Conservation (phyloP, 2,329 filamentous ascomycete species). For the Pleochaeta shiraiana region DNA sequence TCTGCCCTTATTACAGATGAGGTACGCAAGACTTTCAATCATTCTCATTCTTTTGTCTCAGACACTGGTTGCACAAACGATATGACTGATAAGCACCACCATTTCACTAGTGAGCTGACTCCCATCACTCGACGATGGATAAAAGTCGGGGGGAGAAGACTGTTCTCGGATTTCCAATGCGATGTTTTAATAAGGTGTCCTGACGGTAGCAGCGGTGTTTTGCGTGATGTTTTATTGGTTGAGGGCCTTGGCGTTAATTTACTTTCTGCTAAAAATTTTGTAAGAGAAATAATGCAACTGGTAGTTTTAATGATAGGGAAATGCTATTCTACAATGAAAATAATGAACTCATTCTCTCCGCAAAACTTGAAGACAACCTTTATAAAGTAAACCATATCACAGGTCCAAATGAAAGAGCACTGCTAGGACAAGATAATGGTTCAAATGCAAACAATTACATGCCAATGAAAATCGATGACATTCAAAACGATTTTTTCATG, state of each 20-base stretch:
- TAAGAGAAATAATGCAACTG: background rate
- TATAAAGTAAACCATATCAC: background rate
- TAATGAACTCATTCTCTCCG: background rate
- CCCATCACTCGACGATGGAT: background rate
- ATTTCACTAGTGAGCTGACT: background rate
- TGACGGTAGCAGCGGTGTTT: background rate
- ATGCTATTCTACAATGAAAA: background rate
- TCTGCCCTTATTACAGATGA: constrained; percentile 2
- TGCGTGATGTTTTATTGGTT: background rate
- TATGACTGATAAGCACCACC: background rate
- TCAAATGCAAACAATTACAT: background rate
- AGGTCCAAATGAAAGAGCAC: background rate
- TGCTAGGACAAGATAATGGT: background rate
- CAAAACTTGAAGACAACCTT: background rate
- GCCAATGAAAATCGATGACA: background rate
- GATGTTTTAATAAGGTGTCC: background rate
- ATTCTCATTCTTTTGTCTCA: background rate
- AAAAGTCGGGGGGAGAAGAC: background rate
- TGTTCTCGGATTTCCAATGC: background rate
- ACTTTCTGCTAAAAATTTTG: background rate
- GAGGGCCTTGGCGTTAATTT: constrained; percentile 1
- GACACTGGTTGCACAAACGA: background rate
- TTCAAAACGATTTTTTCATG: background rate
- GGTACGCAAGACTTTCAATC: background rate
- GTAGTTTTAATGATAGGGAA: background rate